These are phyloP conservation scores for Emericellopsis atlantica DNA, from an alignment of 2,329 filamentous ascomycete species.

Conservation along the genomic window DNA sequence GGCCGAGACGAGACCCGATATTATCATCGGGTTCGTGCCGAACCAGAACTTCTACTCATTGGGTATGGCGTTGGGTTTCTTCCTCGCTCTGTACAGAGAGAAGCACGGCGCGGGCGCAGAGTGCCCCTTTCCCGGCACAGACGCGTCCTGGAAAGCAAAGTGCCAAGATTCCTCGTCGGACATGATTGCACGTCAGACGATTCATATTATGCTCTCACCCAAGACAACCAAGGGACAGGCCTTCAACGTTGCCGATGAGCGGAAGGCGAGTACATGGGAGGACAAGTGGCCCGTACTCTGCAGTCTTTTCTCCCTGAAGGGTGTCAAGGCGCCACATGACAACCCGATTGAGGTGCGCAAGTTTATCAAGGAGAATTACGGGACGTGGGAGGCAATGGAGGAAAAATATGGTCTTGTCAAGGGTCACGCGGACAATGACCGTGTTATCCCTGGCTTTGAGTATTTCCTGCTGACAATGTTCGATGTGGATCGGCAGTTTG, in stretches of 20 bases:
- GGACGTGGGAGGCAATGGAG: constrained; percentile 17
- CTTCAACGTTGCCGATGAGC: constrained; percentile 11
- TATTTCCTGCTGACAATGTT: constrained; percentile 27
- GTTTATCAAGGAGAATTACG: constrained; percentile 18
- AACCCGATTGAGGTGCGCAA: constrained; percentile 16
- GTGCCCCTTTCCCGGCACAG: constrained; percentile 22
- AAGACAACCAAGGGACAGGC: constrained; percentile 8
- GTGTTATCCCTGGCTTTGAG: constrained; percentile 22
- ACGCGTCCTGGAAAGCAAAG: constrained; percentile 20
- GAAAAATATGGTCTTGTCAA: constrained; percentile 20
- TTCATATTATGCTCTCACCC: constrained; percentile 7
- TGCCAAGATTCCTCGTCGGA: constrained; percentile 25
- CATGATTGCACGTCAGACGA: constrained; percentile 17
- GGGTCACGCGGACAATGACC: constrained; percentile 21
- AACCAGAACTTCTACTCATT: constrained; percentile 24
- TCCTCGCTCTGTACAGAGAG: constrained; percentile 19
- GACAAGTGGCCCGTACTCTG: constrained; percentile 12
- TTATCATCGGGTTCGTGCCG: constrained; percentile 26
- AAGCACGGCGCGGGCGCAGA: constrained; percentile 22
- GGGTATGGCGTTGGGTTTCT: constrained; percentile 21
- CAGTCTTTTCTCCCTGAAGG: constrained; percentile 9
- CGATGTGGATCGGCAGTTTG: constrained; percentile 29
- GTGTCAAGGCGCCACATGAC: constrained; percentile 11
- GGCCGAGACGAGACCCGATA: constrained; percentile 24
- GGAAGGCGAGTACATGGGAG: constrained; percentile 7